Evolutionary conservation across 148 eudicot species (phyloP), one percentile per base, ranked within the genome.

Genomic region (Chenopodium berlandieri): DNA sequence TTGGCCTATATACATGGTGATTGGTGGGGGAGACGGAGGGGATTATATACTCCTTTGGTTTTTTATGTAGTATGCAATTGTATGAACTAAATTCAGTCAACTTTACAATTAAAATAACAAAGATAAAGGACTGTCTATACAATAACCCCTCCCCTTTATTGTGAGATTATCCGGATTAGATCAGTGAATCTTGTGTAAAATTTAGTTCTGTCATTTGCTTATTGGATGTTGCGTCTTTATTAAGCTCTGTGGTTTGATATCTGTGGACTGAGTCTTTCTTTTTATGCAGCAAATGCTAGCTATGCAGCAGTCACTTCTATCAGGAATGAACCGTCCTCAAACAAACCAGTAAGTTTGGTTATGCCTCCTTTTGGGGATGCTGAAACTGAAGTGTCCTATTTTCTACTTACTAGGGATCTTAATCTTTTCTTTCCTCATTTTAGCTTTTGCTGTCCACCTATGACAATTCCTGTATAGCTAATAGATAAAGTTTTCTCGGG

Each of bases 221-320:
- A 16, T 54, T 79, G 31, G 37, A 54, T 46, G 54, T 71, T 71
- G 37, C 19, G 25, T 56, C 62, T 67, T 71, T 83, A 23, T 17
- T 48, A 23, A 37, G 54, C 27, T 44, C 52, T 44, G 10, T 71
- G n/a, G 54, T 44, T 70, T 71, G 27, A n/a, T 34, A 0, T 27
- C 13, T 17, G 56, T 16, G 56, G 17, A 40, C 46, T 8, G 22
- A 12, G 65, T 73, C 56, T 75, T 75, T 19, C 70, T 77, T 25
- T 71, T 23, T 86, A 79, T 88, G 81, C 95, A 94, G 97, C 95
- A 90, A 90, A 90, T 93, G 93, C 83, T 88, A 85, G 78, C 90
- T 82, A 80, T 91, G 67, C 97, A 94, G 83, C 97, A 93, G 82
- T 84, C 92, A 48, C 94, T 92, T 73, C 48, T 86, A 27, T 85